Percentiles rank a stretch among this genome's conserved stretches.
Conservation (phyloP, 2,329 filamentous ascomycete genomes). For the Teratosphaeriaceae sp. region DNA sequence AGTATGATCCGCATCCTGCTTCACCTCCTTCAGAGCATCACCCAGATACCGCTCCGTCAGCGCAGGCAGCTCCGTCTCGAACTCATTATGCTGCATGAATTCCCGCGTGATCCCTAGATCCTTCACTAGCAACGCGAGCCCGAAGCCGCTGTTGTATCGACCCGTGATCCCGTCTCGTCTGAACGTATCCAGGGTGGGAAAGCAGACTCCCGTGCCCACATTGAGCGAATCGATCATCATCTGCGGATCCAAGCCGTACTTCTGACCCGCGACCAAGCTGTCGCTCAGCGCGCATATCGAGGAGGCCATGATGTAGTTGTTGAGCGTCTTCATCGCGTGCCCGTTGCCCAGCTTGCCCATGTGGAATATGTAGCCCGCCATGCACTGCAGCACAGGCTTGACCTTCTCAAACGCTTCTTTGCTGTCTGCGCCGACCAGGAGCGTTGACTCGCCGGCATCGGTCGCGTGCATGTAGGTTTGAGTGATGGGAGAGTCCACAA, state of each 20-base stretch:
- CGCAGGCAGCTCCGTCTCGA: conserved; percentile 26
- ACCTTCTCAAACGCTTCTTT: conserved; percentile 24
- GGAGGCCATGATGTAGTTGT: conserved; percentile 32
- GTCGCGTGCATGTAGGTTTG: conserved; percentile 33
- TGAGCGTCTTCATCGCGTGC: conserved; percentile 33
- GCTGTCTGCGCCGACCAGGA: conserved; percentile 30
- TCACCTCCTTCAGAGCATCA: conserved; percentile 26
- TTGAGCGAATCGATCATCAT: conserved; percentile 38
- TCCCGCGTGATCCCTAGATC: conserved; percentile 32
- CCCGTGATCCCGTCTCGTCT: conserved; percentile 21
- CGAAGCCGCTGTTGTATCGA: conserved; percentile 28
- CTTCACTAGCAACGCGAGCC: conserved; percentile 30
- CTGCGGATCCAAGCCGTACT: conserved; percentile 31
- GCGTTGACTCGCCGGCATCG: conserved; percentile 27
- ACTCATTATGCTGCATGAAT: conserved; percentile 28
- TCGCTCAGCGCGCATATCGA: conserved; percentile 29
- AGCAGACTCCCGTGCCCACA: conserved; percentile 35
- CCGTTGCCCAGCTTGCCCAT: conserved; percentile 31
- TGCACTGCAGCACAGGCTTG: conserved; percentile 27
- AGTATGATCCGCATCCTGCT: conserved; percentile 29
- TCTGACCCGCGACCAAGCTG: conserved; percentile 29
- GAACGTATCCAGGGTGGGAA: conserved; percentile 29
- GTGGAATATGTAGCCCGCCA: conserved; percentile 31
- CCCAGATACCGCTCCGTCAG: conserved; percentile 27
- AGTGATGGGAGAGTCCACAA: conserved; percentile 32